These are phyloP conservation scores for Dioszegia aurantiaca DNA, from an alignment of 768 basidiomycete species.

Conservation along the genomic window DNA sequence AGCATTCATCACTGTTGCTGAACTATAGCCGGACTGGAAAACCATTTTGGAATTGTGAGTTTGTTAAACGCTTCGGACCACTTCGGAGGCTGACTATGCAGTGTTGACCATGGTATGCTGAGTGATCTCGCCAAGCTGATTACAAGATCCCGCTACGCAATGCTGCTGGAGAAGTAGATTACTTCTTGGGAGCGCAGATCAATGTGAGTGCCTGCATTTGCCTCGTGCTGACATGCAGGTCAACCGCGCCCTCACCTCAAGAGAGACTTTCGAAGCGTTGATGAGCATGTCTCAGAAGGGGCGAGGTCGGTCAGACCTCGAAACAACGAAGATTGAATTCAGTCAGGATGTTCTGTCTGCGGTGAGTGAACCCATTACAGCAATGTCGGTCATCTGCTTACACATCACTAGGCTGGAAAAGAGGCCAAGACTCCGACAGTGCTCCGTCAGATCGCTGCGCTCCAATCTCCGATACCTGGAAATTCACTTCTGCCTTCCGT, in stretches of 20 bases:
- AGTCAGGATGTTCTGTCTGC: conserved; percentile 12
- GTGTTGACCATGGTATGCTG: conserved; percentile 26
- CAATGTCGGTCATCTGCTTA: not conserved
- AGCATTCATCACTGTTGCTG: conserved; percentile 26
- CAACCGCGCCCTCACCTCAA: not conserved
- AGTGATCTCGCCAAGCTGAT: not conserved
- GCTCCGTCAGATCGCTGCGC: not conserved
- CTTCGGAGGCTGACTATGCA: conserved; percentile 2
- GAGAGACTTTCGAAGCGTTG: conserved; percentile 10
- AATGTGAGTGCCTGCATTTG: conserved; percentile 14
- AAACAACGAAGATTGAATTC: not conserved
- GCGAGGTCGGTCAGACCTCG: not conserved
- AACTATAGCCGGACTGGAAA: conserved; percentile 30
- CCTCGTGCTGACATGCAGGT: not conserved
- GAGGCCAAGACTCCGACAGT: not conserved
- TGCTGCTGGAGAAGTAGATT: conserved; percentile 19
- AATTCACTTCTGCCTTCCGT: not conserved
- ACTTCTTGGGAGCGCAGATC: conserved; percentile 25
- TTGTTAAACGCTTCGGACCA: not conserved
- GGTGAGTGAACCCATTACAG: not conserved
- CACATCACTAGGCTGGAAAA: not conserved
- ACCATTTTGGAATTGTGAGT: conserved; percentile 34
- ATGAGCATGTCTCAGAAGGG: not conserved
- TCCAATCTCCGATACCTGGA: too few relatives aligned
- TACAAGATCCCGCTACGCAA: conserved; percentile 22